Evolutionary conservation across 2,329 filamentous ascomycete species (phyloP), one percentile per base, ranked within the genome.

Genomic region (Pseudogymnoascus sp.): DNA sequence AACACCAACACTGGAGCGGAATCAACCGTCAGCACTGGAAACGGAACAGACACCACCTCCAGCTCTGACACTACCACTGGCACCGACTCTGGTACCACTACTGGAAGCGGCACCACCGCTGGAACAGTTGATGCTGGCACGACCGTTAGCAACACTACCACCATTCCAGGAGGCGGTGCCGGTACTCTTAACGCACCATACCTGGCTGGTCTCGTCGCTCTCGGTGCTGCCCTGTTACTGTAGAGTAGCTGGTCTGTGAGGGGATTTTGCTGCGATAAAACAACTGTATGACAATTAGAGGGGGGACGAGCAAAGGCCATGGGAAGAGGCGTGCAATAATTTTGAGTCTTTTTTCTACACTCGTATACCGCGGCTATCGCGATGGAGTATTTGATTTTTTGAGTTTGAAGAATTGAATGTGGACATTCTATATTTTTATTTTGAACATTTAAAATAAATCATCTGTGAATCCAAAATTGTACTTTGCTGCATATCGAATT

Each of bases 1-100:
- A 61, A 69, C 31, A 61, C 63, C 4, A 60, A 65, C 21, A 64
- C 57, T 57, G 64, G 69, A 33, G 66, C 44, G 8, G 35, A 57
- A 13, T 62, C 64, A 28, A 66, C 44, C 61, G 53, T 47, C 19
- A 53, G 63, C 1, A 42, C 65, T 17, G 31, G 57, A 17, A 50
- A 61, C 13, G 36, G 50, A 7, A 59, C 64, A 9, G n/a, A 53
- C 31, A 47, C 62, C 3, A 62, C 60, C 11, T 64, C 65, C n/a
- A 57, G 62, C 5, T 63, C 63, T 5, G 64, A 40, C 19, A 63
- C 65, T 17, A 40, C 65, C 15, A 40, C 65, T 21, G 53, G 60
- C 35, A 59, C 47, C n/a, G 65, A 53, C 15, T 60, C 36, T 62
- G 60, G 15, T 3, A 9, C 33, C n/a, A 21, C 10, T 19, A 9